Evolutionary conservation across 78 protist species (phyloP).

Genomic region (Chrysochromulina parva): DNA sequence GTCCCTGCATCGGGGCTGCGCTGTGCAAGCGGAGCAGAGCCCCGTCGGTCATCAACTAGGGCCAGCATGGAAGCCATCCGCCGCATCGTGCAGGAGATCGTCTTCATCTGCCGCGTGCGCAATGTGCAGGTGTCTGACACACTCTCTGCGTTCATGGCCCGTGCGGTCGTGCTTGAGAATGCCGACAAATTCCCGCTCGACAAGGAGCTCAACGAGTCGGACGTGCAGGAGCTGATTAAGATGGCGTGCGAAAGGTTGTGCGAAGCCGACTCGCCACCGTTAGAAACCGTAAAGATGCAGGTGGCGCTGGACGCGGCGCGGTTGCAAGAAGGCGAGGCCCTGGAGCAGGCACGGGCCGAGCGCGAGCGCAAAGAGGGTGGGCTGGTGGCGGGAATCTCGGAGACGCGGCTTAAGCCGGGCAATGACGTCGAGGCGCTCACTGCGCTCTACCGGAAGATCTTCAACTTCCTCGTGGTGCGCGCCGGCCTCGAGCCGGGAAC

Average conservation of each 20-base stretch:
- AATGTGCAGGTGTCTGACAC: not conserved
- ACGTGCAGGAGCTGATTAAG: constrained; percentile 11
- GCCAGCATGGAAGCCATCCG: not conserved
- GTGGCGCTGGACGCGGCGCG: not conserved
- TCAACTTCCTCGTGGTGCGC: not conserved
- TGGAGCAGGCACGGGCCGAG: not conserved
- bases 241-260: not conserved
- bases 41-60: too few relatives aligned
- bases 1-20: too few relatives aligned
- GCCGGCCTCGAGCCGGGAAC: not conserved
- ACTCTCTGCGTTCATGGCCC: not conserved
- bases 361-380: not conserved
- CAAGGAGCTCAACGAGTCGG: constrained; percentile 10
- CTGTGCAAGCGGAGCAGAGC: too few relatives aligned
- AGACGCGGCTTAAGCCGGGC: not conserved
- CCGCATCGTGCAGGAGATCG: constrained; percentile 5
- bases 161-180: not conserved
- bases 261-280: not conserved
- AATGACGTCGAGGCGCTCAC: constrained; percentile 13
- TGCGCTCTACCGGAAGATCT: not conserved
- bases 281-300: constrained; percentile 19
- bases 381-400: not conserved
- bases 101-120: not conserved
- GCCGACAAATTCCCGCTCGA: not conserved
- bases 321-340: not conserved